phyloP scores from a whole-genome alignment of 495 filamentous ascomycete genomes.

The Hyaloscypha finlandica region DNA sequence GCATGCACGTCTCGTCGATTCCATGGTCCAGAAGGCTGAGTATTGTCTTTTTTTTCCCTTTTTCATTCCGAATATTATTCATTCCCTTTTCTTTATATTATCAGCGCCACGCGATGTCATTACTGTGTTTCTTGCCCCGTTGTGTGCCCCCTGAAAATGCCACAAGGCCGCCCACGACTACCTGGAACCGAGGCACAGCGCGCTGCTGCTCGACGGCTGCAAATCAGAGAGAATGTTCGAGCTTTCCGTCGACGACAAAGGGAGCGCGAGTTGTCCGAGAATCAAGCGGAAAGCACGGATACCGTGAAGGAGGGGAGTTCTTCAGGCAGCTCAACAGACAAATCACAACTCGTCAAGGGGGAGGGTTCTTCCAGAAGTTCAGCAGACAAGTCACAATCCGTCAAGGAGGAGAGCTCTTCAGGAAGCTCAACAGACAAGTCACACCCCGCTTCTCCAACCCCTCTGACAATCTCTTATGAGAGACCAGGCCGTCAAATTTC shows the following conservation, averaged over 20 bases:
- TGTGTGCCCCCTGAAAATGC: not conserved
- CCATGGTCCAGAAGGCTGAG: not conserved
- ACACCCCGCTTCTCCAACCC: not conserved
- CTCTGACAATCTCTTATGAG: not conserved
- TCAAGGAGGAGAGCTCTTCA: not conserved
- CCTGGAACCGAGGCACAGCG: slow-evolving; percentile 18
- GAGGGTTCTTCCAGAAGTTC: not conserved
- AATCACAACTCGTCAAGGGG: not conserved
- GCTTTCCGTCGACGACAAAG: slow-evolving; percentile 16
- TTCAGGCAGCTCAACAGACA: not conserved
- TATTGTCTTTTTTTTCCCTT: not conserved
- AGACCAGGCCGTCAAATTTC: slow-evolving; percentile 1
- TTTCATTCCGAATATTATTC: not conserved
- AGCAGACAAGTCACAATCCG: not conserved
- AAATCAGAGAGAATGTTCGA: slow-evolving; percentile 22
- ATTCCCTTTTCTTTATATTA: not conserved
- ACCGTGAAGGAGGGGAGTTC: not conserved
- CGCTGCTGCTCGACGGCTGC: slow-evolving; percentile 21
- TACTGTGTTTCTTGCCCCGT: not conserved
- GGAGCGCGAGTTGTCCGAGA: not conserved
- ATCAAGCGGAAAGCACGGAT: not conserved
- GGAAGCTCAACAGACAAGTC: not conserved
- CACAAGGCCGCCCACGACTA: slow-evolving; percentile 6
- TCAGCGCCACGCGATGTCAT: too few relatives aligned
- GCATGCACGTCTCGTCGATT: not conserved